phyloP scores from a whole-genome alignment of 441 rosid genomes.

The Gossypium aridum region DNA sequence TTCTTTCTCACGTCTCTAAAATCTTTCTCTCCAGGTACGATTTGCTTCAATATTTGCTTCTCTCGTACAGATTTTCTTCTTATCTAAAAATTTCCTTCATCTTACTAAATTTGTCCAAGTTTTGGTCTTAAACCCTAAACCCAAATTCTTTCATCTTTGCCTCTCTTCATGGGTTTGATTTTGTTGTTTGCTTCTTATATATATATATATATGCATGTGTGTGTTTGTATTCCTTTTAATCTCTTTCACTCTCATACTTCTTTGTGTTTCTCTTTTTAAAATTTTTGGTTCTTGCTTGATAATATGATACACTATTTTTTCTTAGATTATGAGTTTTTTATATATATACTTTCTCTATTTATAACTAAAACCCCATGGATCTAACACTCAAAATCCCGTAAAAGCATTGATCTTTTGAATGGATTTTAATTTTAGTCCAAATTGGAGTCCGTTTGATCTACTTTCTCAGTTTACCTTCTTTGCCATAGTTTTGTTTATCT shows the following conservation, averaged over 20 bases:
- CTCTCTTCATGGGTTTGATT: background rate
- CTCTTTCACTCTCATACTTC: background rate
- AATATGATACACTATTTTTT: too few species aligned
- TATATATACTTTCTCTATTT: too few species aligned
- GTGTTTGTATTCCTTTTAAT: background rate
- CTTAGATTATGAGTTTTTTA: too few species aligned
- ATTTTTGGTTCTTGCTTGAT: too few species aligned
- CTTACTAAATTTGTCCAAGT: background rate
- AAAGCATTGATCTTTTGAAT: too few species aligned
- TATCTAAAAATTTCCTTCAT: background rate
- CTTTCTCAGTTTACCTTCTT: too few species aligned
- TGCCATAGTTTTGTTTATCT: too few species aligned
- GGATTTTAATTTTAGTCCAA: too few species aligned
- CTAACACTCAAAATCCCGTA: too few species aligned
- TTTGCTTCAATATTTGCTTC: background rate
- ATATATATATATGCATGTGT: too few species aligned
- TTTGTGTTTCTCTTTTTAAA: background rate
- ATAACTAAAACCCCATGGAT: too few species aligned
- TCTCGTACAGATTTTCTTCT: background rate
- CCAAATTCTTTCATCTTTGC: background rate
- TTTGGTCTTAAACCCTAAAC: background rate
- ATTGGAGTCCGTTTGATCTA: too few species aligned
- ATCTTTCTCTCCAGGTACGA: background rate
- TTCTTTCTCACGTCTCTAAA: background rate
- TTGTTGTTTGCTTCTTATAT: background rate